A percentile compares a stretch with the other conserved stretches of the same genome.
phyloP scores from a whole-genome alignment of 805 yeast genomes.

The Saccharomycopsis synnaedendra region DNA sequence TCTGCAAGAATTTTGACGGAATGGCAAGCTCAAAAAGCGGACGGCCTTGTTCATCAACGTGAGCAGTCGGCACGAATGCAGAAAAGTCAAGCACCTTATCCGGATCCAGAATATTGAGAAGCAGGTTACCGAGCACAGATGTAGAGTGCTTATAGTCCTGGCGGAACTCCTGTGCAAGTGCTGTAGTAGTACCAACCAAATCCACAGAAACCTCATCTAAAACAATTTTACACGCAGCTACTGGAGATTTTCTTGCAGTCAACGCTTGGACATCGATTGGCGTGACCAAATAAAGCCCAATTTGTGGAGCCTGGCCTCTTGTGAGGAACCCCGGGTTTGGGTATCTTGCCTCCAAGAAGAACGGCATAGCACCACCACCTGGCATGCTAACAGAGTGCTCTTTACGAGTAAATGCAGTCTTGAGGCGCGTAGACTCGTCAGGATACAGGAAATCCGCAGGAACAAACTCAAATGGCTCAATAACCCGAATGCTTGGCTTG shows the following conservation, averaged over 20 bases:
- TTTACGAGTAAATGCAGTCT: constrained; percentile 4
- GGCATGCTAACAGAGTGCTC: not conserved
- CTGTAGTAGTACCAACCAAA: not conserved
- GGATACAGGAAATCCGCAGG: constrained; percentile 3
- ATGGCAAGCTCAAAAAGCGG: constrained; percentile 4
- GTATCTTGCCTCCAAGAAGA: constrained; percentile 7
- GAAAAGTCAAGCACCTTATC: not conserved
- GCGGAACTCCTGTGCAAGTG: not conserved
- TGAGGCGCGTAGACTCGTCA: not conserved
- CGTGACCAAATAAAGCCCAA: constrained; percentile 2
- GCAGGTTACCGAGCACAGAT: not conserved
- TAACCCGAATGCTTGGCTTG: constrained; percentile 3
- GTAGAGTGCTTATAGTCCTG: not conserved
- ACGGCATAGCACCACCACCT: not conserved
- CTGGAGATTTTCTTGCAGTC: not conserved
- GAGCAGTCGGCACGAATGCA: not conserved
- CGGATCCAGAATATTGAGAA: not conserved
- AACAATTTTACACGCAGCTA: not conserved
- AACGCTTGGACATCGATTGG: constrained; percentile 1
- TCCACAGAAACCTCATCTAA: not conserved
- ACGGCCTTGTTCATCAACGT: not conserved
- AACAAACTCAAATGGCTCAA: constrained; percentile 3
- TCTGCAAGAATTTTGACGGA: not conserved
- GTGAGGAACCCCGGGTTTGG: constrained; percentile 3
- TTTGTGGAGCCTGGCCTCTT: not conserved